Conservation (phyloP, 257 asterid species). For the Solanum chmielewskii region DNA sequence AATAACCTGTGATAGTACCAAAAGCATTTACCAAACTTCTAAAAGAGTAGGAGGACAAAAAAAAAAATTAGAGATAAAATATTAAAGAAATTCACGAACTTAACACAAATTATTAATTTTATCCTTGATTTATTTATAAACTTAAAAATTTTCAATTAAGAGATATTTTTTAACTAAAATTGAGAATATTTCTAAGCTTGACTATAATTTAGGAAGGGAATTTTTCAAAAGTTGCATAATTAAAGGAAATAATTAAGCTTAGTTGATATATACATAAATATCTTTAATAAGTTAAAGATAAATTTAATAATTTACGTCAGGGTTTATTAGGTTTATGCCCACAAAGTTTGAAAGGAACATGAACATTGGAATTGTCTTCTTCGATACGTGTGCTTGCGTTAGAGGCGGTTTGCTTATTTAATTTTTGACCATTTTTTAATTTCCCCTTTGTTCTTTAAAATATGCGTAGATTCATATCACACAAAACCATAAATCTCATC, state of each 20-base stretch:
- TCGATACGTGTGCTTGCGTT: background rate
- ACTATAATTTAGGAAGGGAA: background rate
- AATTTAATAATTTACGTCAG: no score
- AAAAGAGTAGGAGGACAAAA: no score
- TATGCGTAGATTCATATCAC: conserved; percentile 67
- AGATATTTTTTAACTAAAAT: no score
- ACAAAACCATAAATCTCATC: conserved; percentile 26
- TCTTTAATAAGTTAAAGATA: no score
- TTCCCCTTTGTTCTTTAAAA: background rate
- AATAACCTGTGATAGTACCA: fast-evolving
- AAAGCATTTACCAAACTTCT: no score
- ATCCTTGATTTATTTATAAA: fast-evolving
- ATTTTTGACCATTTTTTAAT: background rate
- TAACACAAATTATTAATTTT: no score
- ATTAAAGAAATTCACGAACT: no score
- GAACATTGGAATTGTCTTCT: background rate
- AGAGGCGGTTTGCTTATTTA: background rate
- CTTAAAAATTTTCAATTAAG: no score
- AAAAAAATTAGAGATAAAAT: no score
- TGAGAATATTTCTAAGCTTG: background rate
- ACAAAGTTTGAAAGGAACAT: background rate
- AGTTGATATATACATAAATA: no score
- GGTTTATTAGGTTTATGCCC: background rate
- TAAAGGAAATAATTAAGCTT: fast-evolving
- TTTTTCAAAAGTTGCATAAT: background rate